Evolutionary conservation across 257 asterid genomes (phyloP).

Genomic region (Euphrasia confusa): DNA sequence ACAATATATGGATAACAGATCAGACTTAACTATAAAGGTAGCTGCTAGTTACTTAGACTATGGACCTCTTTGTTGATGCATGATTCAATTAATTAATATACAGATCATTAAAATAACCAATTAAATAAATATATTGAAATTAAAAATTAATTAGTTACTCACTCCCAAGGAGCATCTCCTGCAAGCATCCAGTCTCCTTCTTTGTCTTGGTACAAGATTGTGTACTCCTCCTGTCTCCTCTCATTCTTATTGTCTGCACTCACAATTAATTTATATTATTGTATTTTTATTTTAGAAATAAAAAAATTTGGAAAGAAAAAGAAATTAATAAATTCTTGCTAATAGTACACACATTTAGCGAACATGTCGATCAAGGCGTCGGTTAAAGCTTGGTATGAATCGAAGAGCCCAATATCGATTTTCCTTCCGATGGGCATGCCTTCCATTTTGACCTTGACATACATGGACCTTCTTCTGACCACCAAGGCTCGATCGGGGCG

Average conservation of each 20-base stretch:
- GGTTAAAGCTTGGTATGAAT: conserved; percentile 36
- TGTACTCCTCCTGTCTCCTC: conserved; percentile 22
- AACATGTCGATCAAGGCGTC: conserved; percentile 42
- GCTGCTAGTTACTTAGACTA: background rate
- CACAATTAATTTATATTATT: background rate
- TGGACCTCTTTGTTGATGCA: background rate
- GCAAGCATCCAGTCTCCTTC: conserved; percentile 59
- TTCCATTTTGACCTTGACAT: conserved; percentile 60
- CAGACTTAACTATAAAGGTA: too few relatives aligned
- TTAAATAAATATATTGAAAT: background rate
- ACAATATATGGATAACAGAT: too few relatives aligned
- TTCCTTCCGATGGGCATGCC: conserved; percentile 51
- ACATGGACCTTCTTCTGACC: conserved; percentile 23
- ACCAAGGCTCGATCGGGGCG: background rate
- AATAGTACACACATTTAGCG: conserved; percentile 30
- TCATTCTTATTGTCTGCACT: conserved; percentile 33
- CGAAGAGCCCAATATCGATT: conserved; percentile 34
- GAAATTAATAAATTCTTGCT: too few relatives aligned
- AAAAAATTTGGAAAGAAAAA: background rate
- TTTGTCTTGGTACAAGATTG: conserved; percentile 53
- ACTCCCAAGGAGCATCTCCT: conserved; percentile 69
- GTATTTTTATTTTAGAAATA: background rate
- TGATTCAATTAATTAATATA: background rate
- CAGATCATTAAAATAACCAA: background rate
- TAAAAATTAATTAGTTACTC: conserved; percentile 6